A percentile compares a stretch with the other conserved stretches of the same genome.
These are phyloP conservation scores for Asclepias syriaca DNA, from an alignment of 257 asterid species.

Conservation along the genomic window DNA sequence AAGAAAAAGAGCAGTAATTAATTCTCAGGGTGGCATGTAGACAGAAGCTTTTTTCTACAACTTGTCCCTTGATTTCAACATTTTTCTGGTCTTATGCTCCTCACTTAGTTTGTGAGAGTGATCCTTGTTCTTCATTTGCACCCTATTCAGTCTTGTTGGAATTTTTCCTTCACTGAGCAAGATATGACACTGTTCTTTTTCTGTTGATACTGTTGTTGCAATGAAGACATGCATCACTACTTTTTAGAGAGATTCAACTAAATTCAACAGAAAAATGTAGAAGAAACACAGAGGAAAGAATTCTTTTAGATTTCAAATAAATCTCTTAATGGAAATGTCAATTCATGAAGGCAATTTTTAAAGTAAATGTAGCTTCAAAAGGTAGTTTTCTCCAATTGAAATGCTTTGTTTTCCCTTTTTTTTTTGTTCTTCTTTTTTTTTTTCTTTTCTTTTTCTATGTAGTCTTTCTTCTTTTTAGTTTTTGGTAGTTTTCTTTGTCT, in stretches of 20 bases:
- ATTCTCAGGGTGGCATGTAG: background rate
- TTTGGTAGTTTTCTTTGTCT: no score
- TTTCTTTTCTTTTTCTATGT: no score
- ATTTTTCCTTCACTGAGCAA: background rate
- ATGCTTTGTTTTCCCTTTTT: no score
- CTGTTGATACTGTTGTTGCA: background rate
- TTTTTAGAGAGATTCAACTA: no score
- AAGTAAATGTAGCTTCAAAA: background rate
- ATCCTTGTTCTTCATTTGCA: background rate
- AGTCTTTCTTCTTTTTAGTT: background rate
- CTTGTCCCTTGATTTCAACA: background rate
- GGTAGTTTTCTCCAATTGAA: background rate
- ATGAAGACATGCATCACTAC: background rate
- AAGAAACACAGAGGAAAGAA: background rate
- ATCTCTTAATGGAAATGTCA: no score
- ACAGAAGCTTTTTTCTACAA: background rate
- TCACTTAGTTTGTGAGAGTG: background rate
- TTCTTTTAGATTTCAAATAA: background rate
- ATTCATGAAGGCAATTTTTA: background rate
- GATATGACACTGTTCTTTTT: background rate
- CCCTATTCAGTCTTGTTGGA: background rate
- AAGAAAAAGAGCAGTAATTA: background rate
- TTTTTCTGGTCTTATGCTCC: background rate
- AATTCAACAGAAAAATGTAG: no score
- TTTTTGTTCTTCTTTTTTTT: no score